These are phyloP conservation scores for Boletus sensibilis DNA, from an alignment of 768 basidiomycete species.

Conservation along the genomic window DNA sequence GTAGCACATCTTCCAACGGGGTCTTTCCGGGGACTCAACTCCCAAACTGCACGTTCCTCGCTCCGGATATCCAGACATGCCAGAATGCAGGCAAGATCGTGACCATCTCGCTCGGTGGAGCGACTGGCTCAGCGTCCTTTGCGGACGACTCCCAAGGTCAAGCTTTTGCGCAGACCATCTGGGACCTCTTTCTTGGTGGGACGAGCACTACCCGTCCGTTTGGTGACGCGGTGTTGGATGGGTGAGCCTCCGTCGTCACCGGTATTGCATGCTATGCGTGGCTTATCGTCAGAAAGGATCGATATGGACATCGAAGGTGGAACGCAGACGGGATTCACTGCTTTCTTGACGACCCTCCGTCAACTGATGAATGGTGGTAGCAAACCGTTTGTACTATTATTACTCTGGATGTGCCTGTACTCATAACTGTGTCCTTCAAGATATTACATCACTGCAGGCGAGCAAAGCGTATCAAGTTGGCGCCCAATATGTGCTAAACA, in stretches of 20 bases:
- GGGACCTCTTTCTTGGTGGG: constrained; percentile 69
- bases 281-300: constrained; percentile 24
- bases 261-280: not conserved
- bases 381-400: constrained; percentile 21
- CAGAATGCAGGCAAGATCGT: constrained; percentile 63
- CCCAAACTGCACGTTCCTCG: constrained; percentile 60
- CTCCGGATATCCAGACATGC: constrained; percentile 60
- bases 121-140: constrained; percentile 62
- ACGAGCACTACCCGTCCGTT: constrained; percentile 65
- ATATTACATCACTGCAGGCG: constrained; percentile 45
- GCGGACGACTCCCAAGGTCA: constrained; percentile 54
- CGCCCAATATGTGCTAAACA: not conserved
- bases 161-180: constrained; percentile 64
- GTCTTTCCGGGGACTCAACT: constrained; percentile 63
- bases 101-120: constrained; percentile 63
- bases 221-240: constrained; percentile 68
- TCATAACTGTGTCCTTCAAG: constrained; percentile 20
- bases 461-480: not conserved
- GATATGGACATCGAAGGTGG: constrained; percentile 54
- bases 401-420: not conserved
- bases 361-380: constrained; percentile 28
- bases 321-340: constrained; percentile 28
- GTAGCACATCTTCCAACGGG: constrained; percentile 54
- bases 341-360: constrained; percentile 33
- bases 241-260: constrained; percentile 38